Evolutionary conservation across 345 rosid genomes (phyloP), one percentile per base, ranked within the genome.

Genomic region (Sisymbrium irio): DNA sequence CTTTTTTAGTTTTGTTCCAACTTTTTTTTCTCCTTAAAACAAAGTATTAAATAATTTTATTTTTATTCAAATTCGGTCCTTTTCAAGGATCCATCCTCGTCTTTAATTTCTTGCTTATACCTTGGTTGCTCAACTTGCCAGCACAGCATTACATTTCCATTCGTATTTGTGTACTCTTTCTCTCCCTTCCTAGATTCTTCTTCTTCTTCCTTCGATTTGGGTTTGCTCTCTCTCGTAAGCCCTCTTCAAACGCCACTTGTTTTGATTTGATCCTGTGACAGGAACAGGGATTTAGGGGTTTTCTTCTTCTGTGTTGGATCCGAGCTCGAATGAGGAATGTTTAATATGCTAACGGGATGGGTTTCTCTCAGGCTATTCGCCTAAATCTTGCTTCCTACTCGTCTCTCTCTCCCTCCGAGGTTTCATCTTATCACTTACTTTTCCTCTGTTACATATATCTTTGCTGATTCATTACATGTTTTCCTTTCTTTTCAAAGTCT

Each of bases 341-440:
- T 7, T 60, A 9, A 51, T 51, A 67, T 69, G 54, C 71, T 76
- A 50, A 62, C 5, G 3, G 7, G 60, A 89, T 89, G 97, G 88
- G 86, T 51, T 83, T 81, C 62, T 79, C 88, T 35, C 82, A 81
- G 45, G 72, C 82, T 71, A 14, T 86, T 67, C 84, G 80, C 75
- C 74, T 78, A 25, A 74, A 27, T 62, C 78, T 83, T 51, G 66
- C 83, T 13, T 41, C 84, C 9, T 18, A 66, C 13, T 72, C 67
- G 17, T 68, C 75, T 63, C 80, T 67, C 76, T 63, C 42, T 63
- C 68, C 50, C 82, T 71, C 45, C 72, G 28, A 80, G 82, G 90
- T 70, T 32, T 20, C 58, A 3, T 17, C 25, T 37, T n/a, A 22
- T 30, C 14, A 7, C 55, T 46, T 22, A 25, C 22, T 50, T 28